A percentile compares a stretch with the other conserved stretches of the same genome.
Conservation (phyloP, 2,329 filamentous ascomycete species). For the Ophiocordyceps camponoti-floridani region DNA sequence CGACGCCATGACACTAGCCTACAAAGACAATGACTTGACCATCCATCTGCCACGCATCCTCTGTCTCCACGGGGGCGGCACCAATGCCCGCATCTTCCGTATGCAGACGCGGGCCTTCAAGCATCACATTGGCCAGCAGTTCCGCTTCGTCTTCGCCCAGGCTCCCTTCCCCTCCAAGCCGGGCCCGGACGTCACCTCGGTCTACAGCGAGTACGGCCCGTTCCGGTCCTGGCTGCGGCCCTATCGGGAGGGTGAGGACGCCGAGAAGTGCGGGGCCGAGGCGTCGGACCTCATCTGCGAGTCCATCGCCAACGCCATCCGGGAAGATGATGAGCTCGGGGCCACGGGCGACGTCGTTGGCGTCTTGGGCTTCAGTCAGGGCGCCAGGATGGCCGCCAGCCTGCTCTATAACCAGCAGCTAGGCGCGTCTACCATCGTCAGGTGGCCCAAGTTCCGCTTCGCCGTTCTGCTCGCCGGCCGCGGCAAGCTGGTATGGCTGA, state of each 20-base stretch:
- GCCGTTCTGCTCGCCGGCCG: constrained; percentile 5
- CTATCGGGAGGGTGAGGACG: constrained; percentile 16
- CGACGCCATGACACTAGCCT: not conserved
- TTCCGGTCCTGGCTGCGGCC: constrained; percentile 40
- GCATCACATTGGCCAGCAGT: constrained; percentile 28
- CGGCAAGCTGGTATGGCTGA: constrained; percentile 3
- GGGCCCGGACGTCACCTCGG: constrained; percentile 39
- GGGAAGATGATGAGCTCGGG: constrained; percentile 19
- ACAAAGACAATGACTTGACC: not conserved
- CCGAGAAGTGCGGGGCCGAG: constrained; percentile 1
- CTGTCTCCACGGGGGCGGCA: constrained; percentile 56
- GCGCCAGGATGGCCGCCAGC: constrained; percentile 37
- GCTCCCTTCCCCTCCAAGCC: constrained; percentile 44
- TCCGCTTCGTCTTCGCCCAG: constrained; percentile 51
- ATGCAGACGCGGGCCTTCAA: constrained; percentile 37
- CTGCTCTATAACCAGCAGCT: constrained; percentile 40
- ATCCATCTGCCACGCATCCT: constrained; percentile 41
- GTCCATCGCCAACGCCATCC: constrained; percentile 22
- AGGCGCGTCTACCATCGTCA: not conserved
- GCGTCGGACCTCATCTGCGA: not conserved
- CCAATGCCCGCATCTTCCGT: constrained; percentile 46
- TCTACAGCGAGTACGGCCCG: constrained; percentile 44
- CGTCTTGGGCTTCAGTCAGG: constrained; percentile 43
- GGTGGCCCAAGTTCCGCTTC: constrained; percentile 3
- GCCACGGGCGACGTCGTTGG: constrained; percentile 35